Evolutionary conservation across 164 flowering plant genomes (phyloP), one percentile per base, ranked within the genome.

Genomic region (Tetrastigma voinierianum): DNA sequence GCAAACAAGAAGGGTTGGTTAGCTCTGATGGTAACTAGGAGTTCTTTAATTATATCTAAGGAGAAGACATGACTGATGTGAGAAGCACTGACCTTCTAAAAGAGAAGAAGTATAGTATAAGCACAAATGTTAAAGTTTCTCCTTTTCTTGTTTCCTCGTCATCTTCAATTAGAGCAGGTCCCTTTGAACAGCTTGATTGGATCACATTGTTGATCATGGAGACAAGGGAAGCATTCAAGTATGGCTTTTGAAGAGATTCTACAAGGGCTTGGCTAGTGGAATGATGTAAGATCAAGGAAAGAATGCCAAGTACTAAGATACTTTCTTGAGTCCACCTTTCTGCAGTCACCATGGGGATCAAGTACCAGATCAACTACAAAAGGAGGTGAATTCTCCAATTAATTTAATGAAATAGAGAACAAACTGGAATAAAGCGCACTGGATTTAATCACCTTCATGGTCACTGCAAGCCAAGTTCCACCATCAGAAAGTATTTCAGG

Each of bases 211-310:
- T 77, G 47, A 88, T 57, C 17, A 64, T 55, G 19, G 88, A 78
- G 57, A 65, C 73, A 70, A 90, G 65, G 49, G 87, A 72, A 61
- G 78, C 61, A 64, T 77, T 89, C 45, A 85, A 87, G 68, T 66
- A 92, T 83, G 46, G 76, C 62, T 76, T 84, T 88, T 43, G 98
- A 82, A 72, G 90, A 84, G 90, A 84, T 81, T 88, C 93, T 46
- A 65, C 24, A 25, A 95, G 82, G 60, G 67, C 82, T 52, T 79
- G 74, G 45, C 70, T 71, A 45, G 84, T 78, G 19, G 97, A 90
- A 55, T 78, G 91, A 77, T 87, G 80, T 79, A 95, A 77, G 64
- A 90, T 78, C 70, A 92, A 71, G 58, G 82, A 84, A 54, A 95
- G 84, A 74, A 87, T 78, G 62, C 83, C 82, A 65, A 85, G 51